Conservation (phyloP, 2,329 filamentous ascomycete genomes). For the Tolypocladium sp. region DNA sequence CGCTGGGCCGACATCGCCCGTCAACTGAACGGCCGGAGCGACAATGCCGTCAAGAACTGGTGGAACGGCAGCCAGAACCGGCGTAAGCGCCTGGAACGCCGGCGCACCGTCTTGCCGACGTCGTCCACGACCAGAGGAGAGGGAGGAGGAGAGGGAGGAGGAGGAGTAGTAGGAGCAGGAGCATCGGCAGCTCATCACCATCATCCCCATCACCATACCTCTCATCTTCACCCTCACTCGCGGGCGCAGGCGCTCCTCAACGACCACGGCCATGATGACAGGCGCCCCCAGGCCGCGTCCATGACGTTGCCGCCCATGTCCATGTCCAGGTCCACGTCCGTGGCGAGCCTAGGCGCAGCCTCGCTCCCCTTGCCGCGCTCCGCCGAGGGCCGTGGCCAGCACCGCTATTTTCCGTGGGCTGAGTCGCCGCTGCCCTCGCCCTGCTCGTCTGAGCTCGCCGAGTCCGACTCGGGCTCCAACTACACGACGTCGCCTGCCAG, state of each 20-base stretch:
- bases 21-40: conserved; percentile 71
- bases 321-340: background rate
- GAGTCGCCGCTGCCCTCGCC: conserved; percentile 28
- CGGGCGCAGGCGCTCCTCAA: background rate
- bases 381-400: conserved; percentile 7
- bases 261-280: background rate
- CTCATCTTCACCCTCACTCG: background rate
- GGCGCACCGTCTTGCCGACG: background rate
- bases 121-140: background rate
- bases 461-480: background rate
- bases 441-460: conserved; percentile 19
- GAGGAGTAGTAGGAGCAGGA: background rate
- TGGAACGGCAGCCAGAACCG: conserved; percentile 93
- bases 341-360: background rate
- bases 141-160: background rate
- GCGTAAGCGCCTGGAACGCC: conserved; percentile 39
- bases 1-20: conserved; percentile 91
- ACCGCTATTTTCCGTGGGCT: conserved; percentile 13
- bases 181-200: background rate
- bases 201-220: background rate
- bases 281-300: conserved; percentile 1
- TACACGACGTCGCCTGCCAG: conserved; percentile 1
- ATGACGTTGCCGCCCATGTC: conserved; percentile 3
- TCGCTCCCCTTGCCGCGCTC: conserved; percentile 8
- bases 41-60: conserved; percentile 97